Evolutionary conservation across 176 grass and related monocot species (phyloP), one percentile per base, ranked within the genome.

Genomic region (Saccharum spontaneum): DNA sequence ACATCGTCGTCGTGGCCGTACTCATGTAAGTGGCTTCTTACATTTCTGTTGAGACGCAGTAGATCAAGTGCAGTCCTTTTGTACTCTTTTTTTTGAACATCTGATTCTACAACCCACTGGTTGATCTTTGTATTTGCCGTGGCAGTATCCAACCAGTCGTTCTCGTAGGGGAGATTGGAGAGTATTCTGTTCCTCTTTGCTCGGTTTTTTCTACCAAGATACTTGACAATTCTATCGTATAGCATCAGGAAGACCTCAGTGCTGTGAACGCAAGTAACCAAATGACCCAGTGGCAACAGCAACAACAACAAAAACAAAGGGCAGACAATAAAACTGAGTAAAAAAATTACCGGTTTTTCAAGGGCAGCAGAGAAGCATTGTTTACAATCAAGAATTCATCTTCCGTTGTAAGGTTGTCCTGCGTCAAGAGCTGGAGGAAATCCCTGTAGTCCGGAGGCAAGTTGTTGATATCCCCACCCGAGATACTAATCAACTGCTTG

Each of bases 301-400:
- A 24, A 5, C n/a, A 61, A 2, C 20, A 46, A 10, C 6, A 28
- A 55, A 18, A 28, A 28, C 28, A 28, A 28, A 28, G 28, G 28
- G 28, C 28, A 20, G 24, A 34, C 14, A 7, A 36, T 36, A 22
- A 20, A 75, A 55, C 73, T 30, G 48, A 75, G 8, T 36, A 8
- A 18, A 20, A 17, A 7, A 74, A 4, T 20, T 75, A 75, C 73
- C 46, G 73, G 73, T 75, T 75, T 34, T 52, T 75, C 73, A 75
- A 6, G 48, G 73, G 73, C 46, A 75, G 46, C 73, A 75, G 48
- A 4, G 73, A 28, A 22, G 73, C 24, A 55, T 36, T 10, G 73
- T 75, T 54, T 13, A 50, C 71, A 33, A 74, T 50, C 24, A 74
- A 50, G 71, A 74, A 74, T 10, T 74, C 71, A 49, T 74, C 44